These are phyloP conservation scores for Sapria himalayana DNA, from an alignment of 345 rosid species.

Conservation along the genomic window DNA sequence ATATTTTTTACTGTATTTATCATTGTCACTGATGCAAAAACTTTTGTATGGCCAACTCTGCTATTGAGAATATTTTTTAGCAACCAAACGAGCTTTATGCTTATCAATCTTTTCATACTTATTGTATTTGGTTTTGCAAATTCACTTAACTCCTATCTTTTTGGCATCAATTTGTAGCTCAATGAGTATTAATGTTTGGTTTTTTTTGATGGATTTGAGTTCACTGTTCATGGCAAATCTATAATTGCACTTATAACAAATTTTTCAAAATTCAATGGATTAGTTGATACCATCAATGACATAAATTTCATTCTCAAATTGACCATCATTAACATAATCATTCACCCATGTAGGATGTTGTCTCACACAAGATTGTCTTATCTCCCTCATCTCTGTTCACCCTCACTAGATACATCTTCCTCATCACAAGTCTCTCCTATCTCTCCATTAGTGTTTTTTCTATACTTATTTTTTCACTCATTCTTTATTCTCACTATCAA, in stretches of 20 bases:
- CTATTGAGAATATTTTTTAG: background rate
- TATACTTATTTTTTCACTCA: background rate
- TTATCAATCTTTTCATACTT: background rate
- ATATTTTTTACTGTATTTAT: too few relatives aligned
- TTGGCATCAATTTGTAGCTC: background rate
- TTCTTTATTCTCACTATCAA: background rate
- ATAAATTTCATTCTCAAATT: too few relatives aligned
- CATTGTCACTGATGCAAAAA: too few relatives aligned
- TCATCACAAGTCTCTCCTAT: background rate
- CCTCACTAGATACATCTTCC: background rate
- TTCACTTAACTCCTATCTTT: background rate
- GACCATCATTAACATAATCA: background rate
- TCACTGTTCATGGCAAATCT: too few relatives aligned
- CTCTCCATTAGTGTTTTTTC: background rate
- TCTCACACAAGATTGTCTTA: too few relatives aligned
- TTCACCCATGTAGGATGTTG: too few relatives aligned
- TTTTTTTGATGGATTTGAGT: background rate
- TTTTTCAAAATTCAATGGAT: background rate
- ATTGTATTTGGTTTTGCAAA: background rate
- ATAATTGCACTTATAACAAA: background rate
- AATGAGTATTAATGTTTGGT: background rate
- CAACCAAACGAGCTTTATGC: background rate
- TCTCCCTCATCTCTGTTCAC: too few relatives aligned
- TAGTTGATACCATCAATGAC: background rate
- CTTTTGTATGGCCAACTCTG: too few relatives aligned